These are phyloP conservation scores for Ceratonia siliqua DNA, from an alignment of 306 rosid genomes.

Conservation along the genomic window DNA sequence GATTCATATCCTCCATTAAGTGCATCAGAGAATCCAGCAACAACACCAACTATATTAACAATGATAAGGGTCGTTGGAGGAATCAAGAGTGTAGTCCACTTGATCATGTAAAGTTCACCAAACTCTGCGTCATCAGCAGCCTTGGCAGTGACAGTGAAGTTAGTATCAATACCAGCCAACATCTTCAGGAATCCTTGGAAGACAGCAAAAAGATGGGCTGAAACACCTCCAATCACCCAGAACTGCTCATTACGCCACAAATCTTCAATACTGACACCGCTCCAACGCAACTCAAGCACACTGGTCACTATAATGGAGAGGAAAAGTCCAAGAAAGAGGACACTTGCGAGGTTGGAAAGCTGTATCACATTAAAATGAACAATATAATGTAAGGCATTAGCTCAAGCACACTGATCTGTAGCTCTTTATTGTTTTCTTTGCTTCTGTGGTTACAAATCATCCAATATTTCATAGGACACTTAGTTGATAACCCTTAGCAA, in stretches of 20 bases:
- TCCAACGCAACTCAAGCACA: conserved; percentile 94
- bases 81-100: conserved; percentile 96
- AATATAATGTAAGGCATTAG: conserved; percentile 4
- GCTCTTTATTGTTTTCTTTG: neutral
- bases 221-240: conserved; percentile 98
- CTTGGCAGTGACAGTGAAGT: conserved; percentile 92
- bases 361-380: conserved; percentile 36
- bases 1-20: conserved; percentile 93
- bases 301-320: conserved; percentile 79
- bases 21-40: conserved; percentile 97
- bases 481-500: neutral
- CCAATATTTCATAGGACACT: neutral
- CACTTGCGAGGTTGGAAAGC: conserved; percentile 93
- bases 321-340: conserved; percentile 94
- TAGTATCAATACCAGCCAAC: conserved; percentile 91
- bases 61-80: conserved; percentile 88
- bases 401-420: neutral
- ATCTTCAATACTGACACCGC: conserved; percentile 84
- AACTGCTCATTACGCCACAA: conserved; percentile 97
- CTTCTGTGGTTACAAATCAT: neutral
- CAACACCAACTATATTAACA: conserved; percentile 89
- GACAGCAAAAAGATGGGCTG: conserved; percentile 97
- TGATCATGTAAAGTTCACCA: conserved; percentile 80
- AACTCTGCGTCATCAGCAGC: conserved; percentile 81
- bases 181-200: conserved; percentile 94